These are phyloP conservation scores for Kluyveromyces starmeri DNA, from an alignment of 805 yeast species.

Conservation along the genomic window DNA sequence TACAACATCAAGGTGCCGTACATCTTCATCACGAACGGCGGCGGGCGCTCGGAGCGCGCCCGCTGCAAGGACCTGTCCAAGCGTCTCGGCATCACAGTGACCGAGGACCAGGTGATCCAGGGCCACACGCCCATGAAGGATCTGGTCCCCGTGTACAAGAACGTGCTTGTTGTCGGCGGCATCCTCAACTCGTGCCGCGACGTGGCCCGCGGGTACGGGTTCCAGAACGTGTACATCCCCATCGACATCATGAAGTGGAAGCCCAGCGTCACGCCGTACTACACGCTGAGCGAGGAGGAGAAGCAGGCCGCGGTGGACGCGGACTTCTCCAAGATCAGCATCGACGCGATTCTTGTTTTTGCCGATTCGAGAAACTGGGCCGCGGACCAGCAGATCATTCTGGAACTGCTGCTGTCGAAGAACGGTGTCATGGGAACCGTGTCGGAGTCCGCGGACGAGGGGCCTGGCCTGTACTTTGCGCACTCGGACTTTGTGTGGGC, in stretches of 20 bases:
- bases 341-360: slow-evolving; percentile 80
- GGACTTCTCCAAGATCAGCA: slow-evolving; percentile 58
- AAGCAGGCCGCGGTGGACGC: slow-evolving; percentile 38
- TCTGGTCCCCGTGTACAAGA: slow-evolving; percentile 54
- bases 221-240: slow-evolving; percentile 73
- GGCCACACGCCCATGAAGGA: slow-evolving; percentile 94
- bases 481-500: slow-evolving; percentile 94
- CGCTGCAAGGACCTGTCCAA: slow-evolving; percentile 64
- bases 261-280: slow-evolving; percentile 80
- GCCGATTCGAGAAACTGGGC: slow-evolving; percentile 94
- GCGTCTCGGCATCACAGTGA: slow-evolving; percentile 50
- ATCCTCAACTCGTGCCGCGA: slow-evolving; percentile 75
- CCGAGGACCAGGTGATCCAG: slow-evolving; percentile 76
- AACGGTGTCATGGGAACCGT: slow-evolving; percentile 81
- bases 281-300: slow-evolving; percentile 68
- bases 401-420: slow-evolving; percentile 69
- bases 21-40: slow-evolving; percentile 84
- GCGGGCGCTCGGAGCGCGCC: slow-evolving; percentile 72
- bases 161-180: slow-evolving; percentile 84
- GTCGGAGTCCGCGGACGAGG: slow-evolving; percentile 60
- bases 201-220: slow-evolving; percentile 79
- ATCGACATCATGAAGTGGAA: slow-evolving; percentile 78
- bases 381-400: slow-evolving; percentile 81
- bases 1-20: slow-evolving; percentile 75
- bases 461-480: slow-evolving; percentile 79